phyloP scores from a whole-genome alignment of 805 yeast species.

The Metschnikowia proteae region DNA sequence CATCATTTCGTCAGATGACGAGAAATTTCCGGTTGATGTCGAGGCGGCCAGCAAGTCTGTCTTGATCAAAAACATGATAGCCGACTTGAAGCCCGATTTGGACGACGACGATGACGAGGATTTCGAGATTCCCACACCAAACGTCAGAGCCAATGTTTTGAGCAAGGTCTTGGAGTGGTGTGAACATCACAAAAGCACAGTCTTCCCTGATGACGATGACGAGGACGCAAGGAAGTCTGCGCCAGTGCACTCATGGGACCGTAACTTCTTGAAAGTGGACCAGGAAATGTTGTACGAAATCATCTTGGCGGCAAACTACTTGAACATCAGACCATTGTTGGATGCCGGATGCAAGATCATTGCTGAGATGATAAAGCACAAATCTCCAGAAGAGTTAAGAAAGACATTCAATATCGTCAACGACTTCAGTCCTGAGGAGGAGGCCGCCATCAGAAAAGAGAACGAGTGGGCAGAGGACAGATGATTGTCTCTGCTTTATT shows the following conservation, averaged over 20 bases:
- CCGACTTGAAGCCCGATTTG: conserved; percentile 60
- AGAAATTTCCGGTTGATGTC: conserved; percentile 69
- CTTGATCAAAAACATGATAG: conserved; percentile 80
- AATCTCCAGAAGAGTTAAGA: conserved; percentile 76
- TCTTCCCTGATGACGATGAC: conserved; percentile 73
- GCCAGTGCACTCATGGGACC: conserved; percentile 95
- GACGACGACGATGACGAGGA: conserved; percentile 53
- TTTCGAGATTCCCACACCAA: conserved; percentile 83
- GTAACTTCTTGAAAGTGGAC: conserved; percentile 88
- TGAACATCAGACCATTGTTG: conserved; percentile 69
- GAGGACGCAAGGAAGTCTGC: conserved; percentile 84
- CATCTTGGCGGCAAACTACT: conserved; percentile 74
- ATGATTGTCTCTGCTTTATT: conserved; percentile 21
- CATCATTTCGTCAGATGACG: conserved; percentile 77
- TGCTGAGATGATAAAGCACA: conserved; percentile 80
- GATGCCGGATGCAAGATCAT: conserved; percentile 79
- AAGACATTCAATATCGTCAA: conserved; percentile 76
- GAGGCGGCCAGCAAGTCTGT: conserved; percentile 85
- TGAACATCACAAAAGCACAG: conserved; percentile 83
- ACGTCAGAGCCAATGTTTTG: conserved; percentile 81
- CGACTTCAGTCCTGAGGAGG: conserved; percentile 84
- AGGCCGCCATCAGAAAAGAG: conserved; percentile 81
- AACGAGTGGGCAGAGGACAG: conserved; percentile 92
- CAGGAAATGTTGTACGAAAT: conserved; percentile 85
- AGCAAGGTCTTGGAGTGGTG: conserved; percentile 95